A percentile compares a stretch with the other conserved stretches of the same genome.
These are phyloP conservation scores for Nevesoporus exiguus DNA, from an alignment of 768 basidiomycete genomes.

Conservation along the genomic window DNA sequence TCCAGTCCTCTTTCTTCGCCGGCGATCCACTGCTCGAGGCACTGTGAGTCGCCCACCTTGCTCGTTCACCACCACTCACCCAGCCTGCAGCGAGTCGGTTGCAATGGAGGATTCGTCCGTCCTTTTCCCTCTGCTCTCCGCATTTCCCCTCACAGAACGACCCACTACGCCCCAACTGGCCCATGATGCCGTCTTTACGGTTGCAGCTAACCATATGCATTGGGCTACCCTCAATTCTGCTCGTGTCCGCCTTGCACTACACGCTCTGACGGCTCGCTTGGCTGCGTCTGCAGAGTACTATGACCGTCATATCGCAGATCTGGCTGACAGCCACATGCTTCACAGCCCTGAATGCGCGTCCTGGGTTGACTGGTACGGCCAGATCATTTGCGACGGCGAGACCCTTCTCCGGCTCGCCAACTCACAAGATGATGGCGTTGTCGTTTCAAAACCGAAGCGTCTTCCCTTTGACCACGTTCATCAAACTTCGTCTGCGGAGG, in stretches of 20 bases:
- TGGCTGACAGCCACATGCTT: constrained; percentile 26
- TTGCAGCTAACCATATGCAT: constrained; percentile 44
- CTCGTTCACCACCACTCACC: constrained; percentile 1
- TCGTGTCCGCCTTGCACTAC: constrained; percentile 71
- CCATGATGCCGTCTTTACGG: constrained; percentile 38
- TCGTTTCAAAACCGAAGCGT: constrained; percentile 32
- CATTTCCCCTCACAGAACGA: constrained; percentile 51
- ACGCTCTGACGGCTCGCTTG: constrained; percentile 75
- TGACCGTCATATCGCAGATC: constrained; percentile 32
- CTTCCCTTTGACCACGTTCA: constrained; percentile 79
- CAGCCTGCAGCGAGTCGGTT: constrained; percentile 68
- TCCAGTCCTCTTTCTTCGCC: constrained; percentile 27
- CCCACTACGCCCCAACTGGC: constrained; percentile 43
- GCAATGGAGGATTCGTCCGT: constrained; percentile 64
- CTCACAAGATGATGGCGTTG: constrained; percentile 40
- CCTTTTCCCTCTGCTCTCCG: constrained; percentile 71
- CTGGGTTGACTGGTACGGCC: constrained; percentile 86
- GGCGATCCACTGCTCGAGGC: constrained; percentile 30
- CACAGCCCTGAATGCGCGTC: constrained; percentile 46
- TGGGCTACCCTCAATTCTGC: constrained; percentile 51
- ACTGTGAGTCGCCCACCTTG: constrained; percentile 20
- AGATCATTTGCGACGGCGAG: constrained; percentile 65
- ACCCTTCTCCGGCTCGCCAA: constrained; percentile 52
- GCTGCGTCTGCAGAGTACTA: constrained; percentile 84
- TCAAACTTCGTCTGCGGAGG: constrained; percentile 43